Percentiles rank a stretch among this genome's conserved stretches.
Evolutionary conservation across 2,329 filamentous ascomycete species (phyloP).

Genomic region (Fusarium sp.): DNA sequence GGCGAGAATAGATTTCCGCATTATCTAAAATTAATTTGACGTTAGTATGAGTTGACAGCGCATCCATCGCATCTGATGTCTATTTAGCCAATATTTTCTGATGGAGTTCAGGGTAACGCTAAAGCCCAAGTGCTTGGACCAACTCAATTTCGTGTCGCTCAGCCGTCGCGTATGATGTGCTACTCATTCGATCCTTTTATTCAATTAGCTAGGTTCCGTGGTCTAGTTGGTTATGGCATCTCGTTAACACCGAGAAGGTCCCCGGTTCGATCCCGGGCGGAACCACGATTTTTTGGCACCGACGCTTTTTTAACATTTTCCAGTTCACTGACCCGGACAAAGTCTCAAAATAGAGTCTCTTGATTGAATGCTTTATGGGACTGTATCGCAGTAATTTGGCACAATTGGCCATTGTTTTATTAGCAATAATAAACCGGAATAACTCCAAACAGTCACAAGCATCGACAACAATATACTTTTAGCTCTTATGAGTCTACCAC

Average conservation of each 20-base stretch:
- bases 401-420: background rate
- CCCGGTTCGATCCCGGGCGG: conserved; percentile 47
- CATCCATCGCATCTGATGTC: background rate
- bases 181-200: accelerated
- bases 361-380: accelerated
- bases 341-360: accelerated
- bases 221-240: conserved; percentile 48
- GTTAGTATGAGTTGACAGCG: background rate
- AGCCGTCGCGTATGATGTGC: accelerated
- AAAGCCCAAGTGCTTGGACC: background rate
- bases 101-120: background rate
- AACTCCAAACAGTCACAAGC: too few relatives aligned
- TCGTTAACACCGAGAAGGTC: conserved; percentile 48
- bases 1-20: conserved; percentile 16
- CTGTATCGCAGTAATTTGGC: background rate
- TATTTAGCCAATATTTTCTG: background rate
- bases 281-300: conserved; percentile 37
- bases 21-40: background rate
- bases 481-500: background rate
- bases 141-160: background rate
- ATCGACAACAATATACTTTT: too few relatives aligned
- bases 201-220: conserved; percentile 37
- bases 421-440: background rate
- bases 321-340: background rate
- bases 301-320: accelerated